Evolutionary conservation across 2,329 filamentous ascomycete species (phyloP).

Genomic region (Ophiostoma pallidulum): DNA sequence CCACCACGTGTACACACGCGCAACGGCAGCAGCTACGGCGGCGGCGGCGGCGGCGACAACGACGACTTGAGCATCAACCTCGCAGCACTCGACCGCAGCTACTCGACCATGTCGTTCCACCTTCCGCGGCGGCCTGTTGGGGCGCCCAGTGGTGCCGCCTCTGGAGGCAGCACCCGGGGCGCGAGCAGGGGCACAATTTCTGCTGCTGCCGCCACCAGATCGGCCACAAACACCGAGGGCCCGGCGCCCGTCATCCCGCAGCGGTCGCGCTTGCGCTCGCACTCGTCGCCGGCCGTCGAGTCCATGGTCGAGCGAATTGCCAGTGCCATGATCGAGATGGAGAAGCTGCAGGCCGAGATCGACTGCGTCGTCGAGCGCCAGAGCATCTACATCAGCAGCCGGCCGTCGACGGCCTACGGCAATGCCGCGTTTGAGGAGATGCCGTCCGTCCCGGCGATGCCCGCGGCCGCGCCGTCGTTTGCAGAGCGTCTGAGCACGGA

Average conservation of each 20-base stretch:
- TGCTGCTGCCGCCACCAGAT: not conserved
- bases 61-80: conserved; percentile 26
- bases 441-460: conserved; percentile 48
- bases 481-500: conserved; percentile 44
- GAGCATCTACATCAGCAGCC: conserved; percentile 45
- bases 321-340: conserved; percentile 48
- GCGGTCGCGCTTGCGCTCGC: conserved; percentile 35
- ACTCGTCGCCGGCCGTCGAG: conserved; percentile 39
- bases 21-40: conserved; percentile 21
- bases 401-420: conserved; percentile 43
- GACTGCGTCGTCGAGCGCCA: conserved; percentile 51
- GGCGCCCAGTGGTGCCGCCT: not conserved
- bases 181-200: not conserved
- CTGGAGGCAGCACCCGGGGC: conserved; percentile 1
- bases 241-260: conserved; percentile 29
- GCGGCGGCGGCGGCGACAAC: conserved; percentile 26
- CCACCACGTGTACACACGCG: conserved; percentile 31
- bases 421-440: conserved; percentile 33
- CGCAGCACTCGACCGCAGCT: conserved; percentile 30
- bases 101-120: conserved; percentile 47
- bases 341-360: conserved; percentile 49
- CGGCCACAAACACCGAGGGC: not conserved
- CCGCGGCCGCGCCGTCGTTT: conserved; percentile 48
- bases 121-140: conserved; percentile 38
- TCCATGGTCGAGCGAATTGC: conserved; percentile 46